These are phyloP conservation scores for Blastobotrys terrestris DNA, from an alignment of 805 yeast species.

Conservation along the genomic window DNA sequence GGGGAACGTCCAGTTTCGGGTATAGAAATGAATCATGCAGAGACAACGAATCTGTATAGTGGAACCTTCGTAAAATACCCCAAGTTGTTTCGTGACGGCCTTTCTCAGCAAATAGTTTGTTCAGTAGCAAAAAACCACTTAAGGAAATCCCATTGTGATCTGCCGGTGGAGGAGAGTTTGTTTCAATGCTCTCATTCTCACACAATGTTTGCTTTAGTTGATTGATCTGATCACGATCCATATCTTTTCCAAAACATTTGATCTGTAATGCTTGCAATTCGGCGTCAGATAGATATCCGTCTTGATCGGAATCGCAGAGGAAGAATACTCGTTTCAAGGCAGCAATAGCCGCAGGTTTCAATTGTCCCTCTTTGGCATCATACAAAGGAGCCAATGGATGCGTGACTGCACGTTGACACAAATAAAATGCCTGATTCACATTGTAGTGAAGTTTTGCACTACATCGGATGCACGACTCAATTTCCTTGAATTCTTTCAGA, in stretches of 20 bases:
- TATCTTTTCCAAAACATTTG: conserved; percentile 62
- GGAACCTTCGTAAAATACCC: conserved; percentile 85
- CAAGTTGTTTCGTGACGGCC: conserved; percentile 97
- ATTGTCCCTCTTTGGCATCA: conserved; percentile 80
- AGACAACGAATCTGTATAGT: conserved; percentile 87
- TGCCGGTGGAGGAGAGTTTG: neutral
- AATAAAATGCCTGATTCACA: conserved; percentile 84
- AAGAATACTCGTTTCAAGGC: conserved; percentile 80
- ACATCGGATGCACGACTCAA: conserved; percentile 84
- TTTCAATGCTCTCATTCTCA: conserved; percentile 28
- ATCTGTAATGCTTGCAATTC: conserved; percentile 68
- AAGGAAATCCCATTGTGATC: conserved; percentile 52
- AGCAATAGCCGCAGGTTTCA: conserved; percentile 68
- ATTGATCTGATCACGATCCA: conserved; percentile 37
- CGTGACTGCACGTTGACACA: conserved; percentile 88
- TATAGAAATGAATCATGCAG: conserved; percentile 71
- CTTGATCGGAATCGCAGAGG: conserved; percentile 84
- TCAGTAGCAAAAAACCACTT: conserved; percentile 70
- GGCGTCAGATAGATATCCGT: conserved; percentile 64
- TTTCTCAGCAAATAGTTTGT: conserved; percentile 76
- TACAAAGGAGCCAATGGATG: conserved; percentile 90
- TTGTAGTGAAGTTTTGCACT: conserved; percentile 80
- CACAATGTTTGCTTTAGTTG: conserved; percentile 35
- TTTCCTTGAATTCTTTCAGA: conserved; percentile 85
- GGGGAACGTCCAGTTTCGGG: conserved; percentile 41